A percentile compares a stretch with the other conserved stretches of the same genome.
Conservation (phyloP, 805 yeast species). For the Citeromyces nyonsensis region DNA sequence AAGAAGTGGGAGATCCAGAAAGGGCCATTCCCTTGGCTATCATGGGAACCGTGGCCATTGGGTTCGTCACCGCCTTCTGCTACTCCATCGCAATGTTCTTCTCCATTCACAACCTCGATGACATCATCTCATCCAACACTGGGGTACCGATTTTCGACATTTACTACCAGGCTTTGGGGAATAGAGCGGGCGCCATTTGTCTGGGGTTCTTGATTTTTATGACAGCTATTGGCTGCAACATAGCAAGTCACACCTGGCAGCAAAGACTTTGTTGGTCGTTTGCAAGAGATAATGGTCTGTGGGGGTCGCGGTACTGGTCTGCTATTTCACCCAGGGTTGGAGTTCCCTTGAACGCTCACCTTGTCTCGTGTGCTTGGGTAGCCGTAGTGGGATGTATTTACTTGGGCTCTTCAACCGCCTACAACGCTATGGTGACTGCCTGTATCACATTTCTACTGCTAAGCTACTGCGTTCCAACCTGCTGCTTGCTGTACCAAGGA, state of each 20-base stretch:
- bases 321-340: slow-evolving; percentile 27
- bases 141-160: slow-evolving; percentile 55
- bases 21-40: slow-evolving; percentile 46
- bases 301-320: slow-evolving; percentile 35
- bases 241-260: slow-evolving; percentile 54
- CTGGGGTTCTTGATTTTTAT: slow-evolving; percentile 30
- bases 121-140: slow-evolving; percentile 28
- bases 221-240: slow-evolving; percentile 43
- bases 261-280: slow-evolving; percentile 57
- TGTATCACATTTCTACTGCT: slow-evolving; percentile 42
- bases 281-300: slow-evolving; percentile 49
- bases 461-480: slow-evolving; percentile 41
- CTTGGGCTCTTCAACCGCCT: slow-evolving; percentile 53
- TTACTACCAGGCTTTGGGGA: slow-evolving; percentile 37
- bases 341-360: slow-evolving; percentile 45
- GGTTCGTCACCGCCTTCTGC: slow-evolving; percentile 41
- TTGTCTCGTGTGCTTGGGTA: slow-evolving; percentile 34
- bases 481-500: slow-evolving; percentile 28
- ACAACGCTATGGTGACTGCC: slow-evolving; percentile 46
- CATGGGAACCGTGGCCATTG: slow-evolving; percentile 47
- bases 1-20: slow-evolving; percentile 44
- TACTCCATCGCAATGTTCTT: slow-evolving; percentile 45
- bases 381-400: slow-evolving; percentile 45
- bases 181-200: slow-evolving; percentile 37
- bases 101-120: slow-evolving; percentile 35